Evolutionary conservation across 495 filamentous ascomycete species (phyloP), one percentile per base, ranked within the genome.

Genomic region (Pseudoneurospora amorphoporcata): DNA sequence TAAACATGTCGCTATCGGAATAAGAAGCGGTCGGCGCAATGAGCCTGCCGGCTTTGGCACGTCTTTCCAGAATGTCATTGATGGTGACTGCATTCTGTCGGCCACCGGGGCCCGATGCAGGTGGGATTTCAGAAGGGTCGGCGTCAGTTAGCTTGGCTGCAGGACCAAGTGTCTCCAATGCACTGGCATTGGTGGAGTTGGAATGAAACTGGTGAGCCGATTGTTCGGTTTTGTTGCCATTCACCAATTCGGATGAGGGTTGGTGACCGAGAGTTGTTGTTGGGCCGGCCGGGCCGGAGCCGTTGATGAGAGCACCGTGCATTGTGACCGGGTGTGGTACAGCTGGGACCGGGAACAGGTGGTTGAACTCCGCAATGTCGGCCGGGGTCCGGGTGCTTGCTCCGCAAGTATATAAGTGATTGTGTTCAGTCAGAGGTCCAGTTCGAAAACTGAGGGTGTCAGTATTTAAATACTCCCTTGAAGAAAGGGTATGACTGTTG

Each of bases 1-100:
- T 97, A 82, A 95, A 99, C 85, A 92, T 90, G 72, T 93, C 91
- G 81, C 90, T 93, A 80, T 88, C 90, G 19, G 90, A 89, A 47
- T 86, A 84, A 17, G 94, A 91, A 39, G 95, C 95, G 61, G 92
- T 86, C n/a, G 90, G 91, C 41, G 89, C 91, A 71, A 88, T 85
- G 43, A 95, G 82, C 72, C 87, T 86, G 2, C 90, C 89, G 19
- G 86, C 84, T 79, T 91, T 93, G 69, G 85, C 87, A 45, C 95
- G 86, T 77, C 92, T 83, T 10, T 86, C 90, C 35, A 86, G 76
- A 69, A 98, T 88, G 19, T 88, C 89, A 73, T 90, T 86, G 79
- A 93, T 82, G 41, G 91, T 92, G 76, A 97, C 53, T 32, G 53
- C 53, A 65, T 65, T 32, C 53, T 65, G 29, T 8, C 53, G 53